Evolutionary conservation across 495 filamentous ascomycete genomes (phyloP), one percentile per base, ranked within the genome.

Genomic region (Aspergillus hancockii): DNA sequence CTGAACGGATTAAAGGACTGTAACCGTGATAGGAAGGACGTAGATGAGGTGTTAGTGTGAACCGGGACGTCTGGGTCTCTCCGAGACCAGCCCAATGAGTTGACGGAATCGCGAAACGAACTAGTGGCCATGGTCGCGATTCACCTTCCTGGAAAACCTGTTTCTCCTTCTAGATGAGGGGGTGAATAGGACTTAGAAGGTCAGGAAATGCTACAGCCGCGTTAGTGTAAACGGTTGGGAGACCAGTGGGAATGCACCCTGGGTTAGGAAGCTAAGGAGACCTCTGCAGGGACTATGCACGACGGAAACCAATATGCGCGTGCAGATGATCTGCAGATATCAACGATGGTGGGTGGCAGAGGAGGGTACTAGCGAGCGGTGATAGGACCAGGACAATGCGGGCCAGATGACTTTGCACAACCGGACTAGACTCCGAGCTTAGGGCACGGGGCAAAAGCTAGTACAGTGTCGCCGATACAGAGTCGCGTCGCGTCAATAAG

Each of bases 81-180:
- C 53, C 94, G 88, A 65, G 91, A 89, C 94, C 94, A 98, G 25
- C 94, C 94, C 60, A 98, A 77, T 34, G 91, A 92, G 78, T 92
- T 96, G 83, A 98, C 91, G 22, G 89, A 93, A 71, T 96, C 90
- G 60, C 92, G 84, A 76, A 98, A 98, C 9, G 91, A 90, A 57
- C 85, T 79, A 59, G 93, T 92, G 38, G 94, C 90, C 94, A 98
- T 98, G 64, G 57, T 76, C 32, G 23, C 30, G 28, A 54, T 60
- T 60, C 32, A 60, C 57, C 36, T 60, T 30, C 19, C 51, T 19
- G 38, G 36, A 36, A 34, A 19, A 22, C 19, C 30, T 36, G 22
- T 34, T 25, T 22, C 41, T 55, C 54, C 31, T 13, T 30, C 40
- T 23, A 22, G 43, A 47, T 8, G 32, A n/a, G 25, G 12, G 46